Base-by-base conservation (phyloP, 306 rosid species). In the Boehmeria nivea region DNA sequence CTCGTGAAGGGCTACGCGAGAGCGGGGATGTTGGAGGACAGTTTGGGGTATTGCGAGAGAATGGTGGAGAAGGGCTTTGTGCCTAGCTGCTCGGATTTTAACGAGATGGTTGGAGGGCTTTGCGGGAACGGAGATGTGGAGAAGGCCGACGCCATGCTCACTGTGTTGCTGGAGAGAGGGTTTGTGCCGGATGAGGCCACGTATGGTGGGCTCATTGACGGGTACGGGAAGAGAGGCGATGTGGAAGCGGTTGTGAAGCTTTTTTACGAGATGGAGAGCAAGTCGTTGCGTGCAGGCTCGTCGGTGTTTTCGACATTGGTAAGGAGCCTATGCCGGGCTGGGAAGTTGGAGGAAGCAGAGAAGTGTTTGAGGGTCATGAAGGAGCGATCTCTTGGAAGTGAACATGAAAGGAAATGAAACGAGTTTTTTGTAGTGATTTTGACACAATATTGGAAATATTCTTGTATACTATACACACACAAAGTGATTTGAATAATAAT, bases 241-340 rank as follows among this genome's bases (percentile, higher is more conserved):
- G 68, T 51, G 64, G 67, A 70, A 27, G 87, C 74, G 54, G 75
- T 72, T 55, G 57, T 84, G n/a, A 87, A 90, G 78, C 70, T 87
- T 47, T 87, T 76, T 73, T 74, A 78, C 52, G 98, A 87, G 57
- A 82, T 84, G 95, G 87, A 74, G 72, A 60, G 72, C 39, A 76
- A 53, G 60, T 74, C 72, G 9, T 17, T 84, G 15, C 57, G 69
- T 68, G 90, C 94, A 28, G 87, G 87, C 31, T 40, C 76, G 27
- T 53, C 68, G n/a, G 77, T 80, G 54, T 86, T 65, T 25, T 51
- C 43, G 0, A 43, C 82, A 0, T 47, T 87, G 61, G 69, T 84
- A 66, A 64, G 23, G 73, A 70, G 79, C 76, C 72, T 80, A 37
- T 82, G 82, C 44, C 52, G 59, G 4, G 47, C 61, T 48, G 85